Evolutionary conservation across 1,139 yeast genomes (phyloP), one percentile per base, ranked within the genome.

Genomic region (Kodamaea sp.): DNA sequence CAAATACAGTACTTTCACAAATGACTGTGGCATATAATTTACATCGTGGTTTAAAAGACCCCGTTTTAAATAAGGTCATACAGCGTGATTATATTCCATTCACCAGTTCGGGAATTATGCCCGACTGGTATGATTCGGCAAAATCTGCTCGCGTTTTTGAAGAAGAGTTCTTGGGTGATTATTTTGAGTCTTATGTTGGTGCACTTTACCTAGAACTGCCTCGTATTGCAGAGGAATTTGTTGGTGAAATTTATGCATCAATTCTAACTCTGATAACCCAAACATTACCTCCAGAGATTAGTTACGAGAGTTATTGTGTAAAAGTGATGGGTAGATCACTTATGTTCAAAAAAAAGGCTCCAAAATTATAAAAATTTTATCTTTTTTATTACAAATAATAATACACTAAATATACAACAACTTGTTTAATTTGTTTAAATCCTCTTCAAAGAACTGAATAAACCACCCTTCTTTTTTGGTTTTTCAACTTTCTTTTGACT

Each of bases 101-200:
- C 35, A 39, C 35, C 15, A 41, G 42, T 31, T 29, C 47, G 7
- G 52, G 52, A 1, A 40, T 35, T 10, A 34, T 36, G 8, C 39
- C 39, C 15, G 38, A 45, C 34, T 46, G 48, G 39, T 43, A 37
- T 42, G 47, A 45, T 34, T 52, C 49, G 24, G 40, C 48, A 15
- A 54, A 54, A 7, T 60, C 57, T 15, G 49, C 55, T 0, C 54
- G 60, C 31, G 49, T 53, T 20, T 70, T 66, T 46, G 74, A 70
- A 42, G 74, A 70, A 41, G 75, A 70, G 42, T 67, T 70, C 38
- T 52, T 70, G 28, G 75, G 70, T 4, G 75, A 70, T 42, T 70
- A 65, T 46, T 70, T 70, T 41, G 75, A 70, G 45, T 66, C 65
- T 34, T 70, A 70, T 40, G 67, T 69, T 27, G 75, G 74, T n/a